Conservation (phyloP, 306 rosid species). For the Rosa persica region DNA sequence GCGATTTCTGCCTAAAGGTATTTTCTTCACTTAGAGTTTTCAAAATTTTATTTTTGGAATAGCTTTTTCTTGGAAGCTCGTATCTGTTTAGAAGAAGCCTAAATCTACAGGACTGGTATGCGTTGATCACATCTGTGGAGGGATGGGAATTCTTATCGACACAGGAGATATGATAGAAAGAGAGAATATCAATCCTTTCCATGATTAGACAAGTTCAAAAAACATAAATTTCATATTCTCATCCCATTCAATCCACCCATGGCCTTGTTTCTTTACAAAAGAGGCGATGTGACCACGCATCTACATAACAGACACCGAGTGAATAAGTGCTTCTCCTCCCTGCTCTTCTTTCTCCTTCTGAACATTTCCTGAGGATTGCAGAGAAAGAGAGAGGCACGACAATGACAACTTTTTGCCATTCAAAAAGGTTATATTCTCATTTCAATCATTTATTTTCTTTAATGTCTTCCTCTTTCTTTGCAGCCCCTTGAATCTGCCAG, state of each 20-base stretch:
- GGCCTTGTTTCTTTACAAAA: constrained; percentile 38
- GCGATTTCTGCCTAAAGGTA: neutral
- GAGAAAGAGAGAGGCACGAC: constrained; percentile 19
- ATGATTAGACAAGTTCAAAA: constrained; percentile 19
- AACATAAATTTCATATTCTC: constrained; percentile 36
- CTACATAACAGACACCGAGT: constrained; percentile 10
- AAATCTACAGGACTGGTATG: constrained; percentile 11
- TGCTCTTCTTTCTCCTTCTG: constrained; percentile 9
- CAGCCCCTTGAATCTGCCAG: neutral
- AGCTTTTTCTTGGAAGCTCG: neutral
- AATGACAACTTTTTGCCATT: constrained; percentile 22
- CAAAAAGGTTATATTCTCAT: constrained; percentile 29
- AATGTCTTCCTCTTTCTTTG: neutral
- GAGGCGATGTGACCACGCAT: constrained; percentile 44
- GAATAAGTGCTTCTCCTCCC: constrained; percentile 37
- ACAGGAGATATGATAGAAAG: constrained; percentile 27
- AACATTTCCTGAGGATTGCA: constrained; percentile 13
- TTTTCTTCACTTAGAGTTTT: neutral
- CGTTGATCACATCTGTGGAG: constrained; percentile 36
- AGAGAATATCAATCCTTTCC: constrained; percentile 39
- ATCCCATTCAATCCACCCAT: constrained; percentile 30
- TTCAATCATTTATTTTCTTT: constrained; percentile 1
- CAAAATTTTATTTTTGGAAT: neutral
- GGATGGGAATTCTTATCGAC: constrained; percentile 49
- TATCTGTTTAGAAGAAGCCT: constrained; percentile 11